A percentile compares a stretch with the other conserved stretches of the same genome.
Conservation (phyloP, 2,329 filamentous ascomycete species). For the Cytospora schulzeri region DNA sequence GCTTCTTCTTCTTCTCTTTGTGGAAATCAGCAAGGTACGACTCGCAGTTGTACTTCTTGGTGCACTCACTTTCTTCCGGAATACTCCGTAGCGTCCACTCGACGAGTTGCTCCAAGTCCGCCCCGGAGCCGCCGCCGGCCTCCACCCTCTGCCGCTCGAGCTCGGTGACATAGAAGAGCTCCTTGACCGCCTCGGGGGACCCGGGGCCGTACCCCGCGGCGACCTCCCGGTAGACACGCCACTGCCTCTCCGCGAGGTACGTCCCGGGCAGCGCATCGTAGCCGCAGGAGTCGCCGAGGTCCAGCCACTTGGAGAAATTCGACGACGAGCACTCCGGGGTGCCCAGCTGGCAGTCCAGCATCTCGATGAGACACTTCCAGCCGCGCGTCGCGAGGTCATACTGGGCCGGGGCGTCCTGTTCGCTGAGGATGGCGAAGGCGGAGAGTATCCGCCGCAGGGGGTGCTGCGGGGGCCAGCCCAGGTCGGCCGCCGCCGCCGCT, state of each 20-base stretch:
- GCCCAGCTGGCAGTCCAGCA: conserved; percentile 2
- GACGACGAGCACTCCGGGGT: not conserved
- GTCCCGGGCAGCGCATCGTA: conserved; percentile 16
- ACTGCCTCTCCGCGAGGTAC: conserved; percentile 7
- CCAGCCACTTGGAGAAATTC: conserved; percentile 18
- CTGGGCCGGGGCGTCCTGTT: conserved; percentile 5
- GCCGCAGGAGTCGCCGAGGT: conserved; percentile 17
- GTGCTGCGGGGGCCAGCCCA: conserved; percentile 16
- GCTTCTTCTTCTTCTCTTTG: conserved; percentile 6
- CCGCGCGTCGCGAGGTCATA: conserved; percentile 7
- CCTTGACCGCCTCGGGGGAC: not conserved
- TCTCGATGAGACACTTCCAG: conserved; percentile 21
- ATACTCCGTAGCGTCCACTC: conserved; percentile 9
- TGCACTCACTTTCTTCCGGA: not conserved
- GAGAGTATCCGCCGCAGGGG: conserved; percentile 17
- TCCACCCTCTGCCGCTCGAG: conserved; percentile 24
- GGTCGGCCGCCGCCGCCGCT: conserved; percentile 10
- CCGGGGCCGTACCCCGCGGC: not conserved
- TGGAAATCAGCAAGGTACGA: conserved; percentile 19
- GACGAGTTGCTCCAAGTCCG: conserved; percentile 10
- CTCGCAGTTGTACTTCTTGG: conserved; percentile 12
- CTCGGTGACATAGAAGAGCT: conserved; percentile 22
- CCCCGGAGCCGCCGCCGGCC: conserved; percentile 4
- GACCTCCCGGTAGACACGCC: conserved; percentile 1
- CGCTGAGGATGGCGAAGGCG: not conserved